phyloP scores from a whole-genome alignment of 495 filamentous ascomycete genomes.

The Hyaloscypha variabilis region DNA sequence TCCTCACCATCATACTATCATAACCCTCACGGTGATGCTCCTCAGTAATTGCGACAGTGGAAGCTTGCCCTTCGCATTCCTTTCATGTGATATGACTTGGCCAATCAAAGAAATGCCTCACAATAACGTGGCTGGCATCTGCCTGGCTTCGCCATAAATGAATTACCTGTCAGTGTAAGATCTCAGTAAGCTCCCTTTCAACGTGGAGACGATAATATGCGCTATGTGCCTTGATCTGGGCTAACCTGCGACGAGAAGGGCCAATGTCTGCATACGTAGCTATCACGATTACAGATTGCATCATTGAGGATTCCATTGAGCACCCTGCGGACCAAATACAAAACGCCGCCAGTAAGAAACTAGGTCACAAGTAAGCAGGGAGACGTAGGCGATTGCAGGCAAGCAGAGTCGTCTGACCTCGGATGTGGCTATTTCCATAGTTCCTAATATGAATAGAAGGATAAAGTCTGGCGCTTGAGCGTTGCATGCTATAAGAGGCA shows the following conservation, averaged over 20 bases:
- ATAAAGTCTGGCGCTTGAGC: not conserved
- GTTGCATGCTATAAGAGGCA: not conserved
- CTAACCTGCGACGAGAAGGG: not conserved
- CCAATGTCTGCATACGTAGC: not conserved
- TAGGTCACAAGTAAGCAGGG: not conserved
- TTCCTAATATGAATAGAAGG: not conserved
- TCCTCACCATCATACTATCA: not conserved
- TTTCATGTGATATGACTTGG: not conserved
- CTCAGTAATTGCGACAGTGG: conserved; percentile 2
- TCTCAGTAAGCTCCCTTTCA: not conserved
- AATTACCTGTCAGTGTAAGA: not conserved
- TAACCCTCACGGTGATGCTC: not conserved
- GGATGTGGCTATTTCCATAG: not conserved
- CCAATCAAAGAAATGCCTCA: conserved; percentile 1
- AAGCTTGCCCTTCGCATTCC: not conserved
- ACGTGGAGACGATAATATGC: not conserved
- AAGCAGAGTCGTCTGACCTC: not conserved
- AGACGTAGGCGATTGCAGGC: not conserved
- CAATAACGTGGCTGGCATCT: not conserved
- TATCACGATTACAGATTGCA: not conserved
- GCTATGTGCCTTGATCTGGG: conserved; percentile 3
- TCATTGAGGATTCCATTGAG: not conserved
- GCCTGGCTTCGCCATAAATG: not conserved
- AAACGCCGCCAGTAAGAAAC: not conserved
- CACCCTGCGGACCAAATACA: not conserved